Percentiles rank a stretch among this genome's conserved stretches.
Evolutionary conservation across 352 stramenopile genomes (phyloP).

Genomic region (Globisporangium paroecandrum): DNA sequence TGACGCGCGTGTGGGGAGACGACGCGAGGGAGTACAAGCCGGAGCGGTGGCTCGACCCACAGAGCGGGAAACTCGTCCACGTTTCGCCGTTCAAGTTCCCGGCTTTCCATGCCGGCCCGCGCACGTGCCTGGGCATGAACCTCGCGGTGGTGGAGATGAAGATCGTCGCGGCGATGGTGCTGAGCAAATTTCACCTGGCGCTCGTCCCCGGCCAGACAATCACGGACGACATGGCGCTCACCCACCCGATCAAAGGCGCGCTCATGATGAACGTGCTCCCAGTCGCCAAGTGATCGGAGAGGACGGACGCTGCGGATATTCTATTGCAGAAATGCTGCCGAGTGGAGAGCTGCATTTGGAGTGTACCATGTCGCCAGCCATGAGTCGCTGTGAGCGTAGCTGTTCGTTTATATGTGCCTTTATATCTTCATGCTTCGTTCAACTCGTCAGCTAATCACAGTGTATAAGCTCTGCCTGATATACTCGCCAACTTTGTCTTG

Average conservation of each 20-base stretch:
- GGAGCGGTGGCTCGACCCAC: slow-evolving; percentile 39
- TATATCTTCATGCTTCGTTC: neutral
- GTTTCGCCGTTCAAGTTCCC: slow-evolving; percentile 42
- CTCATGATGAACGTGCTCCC: slow-evolving; percentile 16
- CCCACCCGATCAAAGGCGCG: slow-evolving; percentile 30
- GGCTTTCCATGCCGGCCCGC: slow-evolving; percentile 47
- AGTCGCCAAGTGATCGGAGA: neutral
- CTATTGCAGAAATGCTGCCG: no score
- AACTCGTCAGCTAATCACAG: neutral
- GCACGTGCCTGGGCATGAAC: slow-evolving; percentile 42
- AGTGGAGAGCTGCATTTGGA: no score
- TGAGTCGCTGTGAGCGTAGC: no score
- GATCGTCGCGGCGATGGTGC: slow-evolving; percentile 25
- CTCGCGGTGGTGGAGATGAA: slow-evolving; percentile 17
- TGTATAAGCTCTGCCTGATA: no score
- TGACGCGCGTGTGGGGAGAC: slow-evolving; percentile 41
- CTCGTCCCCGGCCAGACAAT: slow-evolving; percentile 24
- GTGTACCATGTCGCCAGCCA: no score
- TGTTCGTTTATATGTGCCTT: neutral
- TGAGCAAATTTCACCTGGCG: slow-evolving; percentile 33
- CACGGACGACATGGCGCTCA: slow-evolving; percentile 32
- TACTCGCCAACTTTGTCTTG: no score
- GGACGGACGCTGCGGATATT: neutral
- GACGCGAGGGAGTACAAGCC: slow-evolving; percentile 43
- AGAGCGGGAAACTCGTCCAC: slow-evolving; percentile 24